phyloP scores from a whole-genome alignment of 169 alveolate species.

The Plasmodium inui region DNA sequence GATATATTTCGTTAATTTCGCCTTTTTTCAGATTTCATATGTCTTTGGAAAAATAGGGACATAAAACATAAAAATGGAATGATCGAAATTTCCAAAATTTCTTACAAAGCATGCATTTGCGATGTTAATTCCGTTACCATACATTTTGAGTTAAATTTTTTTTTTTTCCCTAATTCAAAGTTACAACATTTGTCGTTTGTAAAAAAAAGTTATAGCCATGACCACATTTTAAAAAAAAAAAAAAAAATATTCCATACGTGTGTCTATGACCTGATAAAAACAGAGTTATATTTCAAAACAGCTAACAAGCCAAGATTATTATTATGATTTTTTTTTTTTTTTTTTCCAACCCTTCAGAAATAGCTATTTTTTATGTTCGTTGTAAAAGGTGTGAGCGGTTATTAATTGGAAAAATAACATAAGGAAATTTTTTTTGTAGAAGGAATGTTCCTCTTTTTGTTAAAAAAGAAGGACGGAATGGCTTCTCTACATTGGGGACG shows the following conservation, averaged over 20 bases:
- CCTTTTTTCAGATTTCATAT: neutral
- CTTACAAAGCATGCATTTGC: conserved; percentile 14
- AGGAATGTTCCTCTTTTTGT: neutral
- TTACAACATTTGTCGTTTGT: conserved; percentile 5
- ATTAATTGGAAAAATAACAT: neutral
- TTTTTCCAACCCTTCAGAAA: neutral
- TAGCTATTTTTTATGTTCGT: conserved; percentile 53
- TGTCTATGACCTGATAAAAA: conserved; percentile 33
- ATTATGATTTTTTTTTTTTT: conserved; percentile 49
- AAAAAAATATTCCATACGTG: conserved; percentile 15
- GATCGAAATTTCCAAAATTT: conserved; percentile 25
- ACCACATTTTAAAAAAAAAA: conserved; percentile 43
- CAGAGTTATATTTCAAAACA: conserved; percentile 9
- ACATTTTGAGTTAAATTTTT: neutral
- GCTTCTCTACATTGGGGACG: neutral
- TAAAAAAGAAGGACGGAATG: neutral
- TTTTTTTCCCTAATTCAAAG: conserved; percentile 1
- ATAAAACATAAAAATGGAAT: conserved; percentile 3
- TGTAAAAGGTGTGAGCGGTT: conserved; percentile 1
- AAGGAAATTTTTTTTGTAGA: neutral
- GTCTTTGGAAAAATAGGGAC: conserved; percentile 6
- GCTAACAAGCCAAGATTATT: conserved; percentile 46
- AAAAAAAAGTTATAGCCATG: conserved; percentile 3
- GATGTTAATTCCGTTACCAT: conserved; percentile 16
- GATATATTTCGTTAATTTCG: neutral